These are phyloP conservation scores for Xylaria sp. DNA, from an alignment of 2,329 filamentous ascomycete genomes.

Conservation along the genomic window DNA sequence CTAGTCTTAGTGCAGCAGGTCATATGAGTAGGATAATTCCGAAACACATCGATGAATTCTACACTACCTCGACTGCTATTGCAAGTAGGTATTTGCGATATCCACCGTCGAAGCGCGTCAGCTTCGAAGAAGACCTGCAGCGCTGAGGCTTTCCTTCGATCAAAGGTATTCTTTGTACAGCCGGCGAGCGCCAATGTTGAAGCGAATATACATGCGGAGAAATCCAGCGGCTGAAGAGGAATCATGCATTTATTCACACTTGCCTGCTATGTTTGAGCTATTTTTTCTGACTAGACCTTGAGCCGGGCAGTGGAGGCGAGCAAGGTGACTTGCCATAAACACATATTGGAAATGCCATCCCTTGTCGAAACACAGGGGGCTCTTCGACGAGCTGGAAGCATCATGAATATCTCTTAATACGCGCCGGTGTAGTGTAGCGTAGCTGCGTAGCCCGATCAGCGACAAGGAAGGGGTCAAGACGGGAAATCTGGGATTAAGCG, in stretches of 20 bases:
- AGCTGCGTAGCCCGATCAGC: not conserved
- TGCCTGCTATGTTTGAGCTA: not conserved
- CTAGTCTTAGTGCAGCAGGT: constrained; percentile 7
- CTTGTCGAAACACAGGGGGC: constrained; percentile 12
- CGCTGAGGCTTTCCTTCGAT: not conserved
- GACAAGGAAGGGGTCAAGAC: not conserved
- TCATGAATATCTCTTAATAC: not conserved
- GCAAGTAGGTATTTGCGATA: not conserved
- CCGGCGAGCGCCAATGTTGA: not conserved
- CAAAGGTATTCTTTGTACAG: not conserved
- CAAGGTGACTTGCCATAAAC: not conserved
- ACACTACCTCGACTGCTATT: not conserved
- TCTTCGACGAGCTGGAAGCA: not conserved
- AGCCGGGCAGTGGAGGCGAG: not conserved
- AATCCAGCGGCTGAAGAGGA: not conserved
- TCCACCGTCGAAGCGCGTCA: not conserved
- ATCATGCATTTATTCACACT: not conserved
- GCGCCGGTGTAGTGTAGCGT: constrained; percentile 7
- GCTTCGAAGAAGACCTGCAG: constrained; percentile 2
- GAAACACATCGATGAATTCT: constrained; percentile 1
- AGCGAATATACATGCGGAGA: not conserved
- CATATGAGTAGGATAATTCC: not conserved
- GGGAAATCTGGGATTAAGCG: constrained; percentile 7
- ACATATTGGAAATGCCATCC: constrained; percentile 1
- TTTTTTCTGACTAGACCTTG: not conserved